Conservation (phyloP, 371 early-diverging fungal genomes). For the Funneliformis caledonium region DNA sequence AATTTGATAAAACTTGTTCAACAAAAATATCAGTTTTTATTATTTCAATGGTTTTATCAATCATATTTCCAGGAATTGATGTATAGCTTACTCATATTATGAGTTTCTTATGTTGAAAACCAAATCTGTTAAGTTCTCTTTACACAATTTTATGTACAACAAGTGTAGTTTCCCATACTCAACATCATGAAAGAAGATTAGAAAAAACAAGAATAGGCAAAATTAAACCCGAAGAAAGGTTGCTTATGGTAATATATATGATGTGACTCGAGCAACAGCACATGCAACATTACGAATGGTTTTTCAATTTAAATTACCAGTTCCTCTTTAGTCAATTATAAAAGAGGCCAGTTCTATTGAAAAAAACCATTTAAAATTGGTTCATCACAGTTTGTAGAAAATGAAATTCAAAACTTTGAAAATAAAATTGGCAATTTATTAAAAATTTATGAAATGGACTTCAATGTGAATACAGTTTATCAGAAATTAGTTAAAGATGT, state of each 20-base stretch:
- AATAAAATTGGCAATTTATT: too few relatives aligned
- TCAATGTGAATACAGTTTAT: too few relatives aligned
- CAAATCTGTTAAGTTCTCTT: neutral
- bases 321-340: too few relatives aligned
- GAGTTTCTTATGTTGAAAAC: neutral
- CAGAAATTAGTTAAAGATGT: too few relatives aligned
- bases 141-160: slow-evolving; percentile 7
- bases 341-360: too few relatives aligned
- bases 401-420: too few relatives aligned
- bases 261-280: too few relatives aligned
- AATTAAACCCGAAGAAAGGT: neutral
- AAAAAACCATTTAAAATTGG: too few relatives aligned
- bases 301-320: too few relatives aligned
- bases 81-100: slow-evolving; percentile 22
- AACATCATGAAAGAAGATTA: slow-evolving; percentile 1
- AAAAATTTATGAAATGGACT: too few relatives aligned
- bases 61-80: slow-evolving; percentile 3
- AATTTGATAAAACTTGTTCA: neutral
- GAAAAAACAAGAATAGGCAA: neutral
- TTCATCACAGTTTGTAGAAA: too few relatives aligned
- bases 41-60: neutral
- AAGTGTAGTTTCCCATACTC: neutral
- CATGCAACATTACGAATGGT: too few relatives aligned
- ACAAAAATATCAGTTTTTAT: slow-evolving; percentile 1
- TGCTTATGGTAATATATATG: neutral